Base-by-base conservation (phyloP, 768 basidiomycete species). In the Calocybe gangraenosa region DNA sequence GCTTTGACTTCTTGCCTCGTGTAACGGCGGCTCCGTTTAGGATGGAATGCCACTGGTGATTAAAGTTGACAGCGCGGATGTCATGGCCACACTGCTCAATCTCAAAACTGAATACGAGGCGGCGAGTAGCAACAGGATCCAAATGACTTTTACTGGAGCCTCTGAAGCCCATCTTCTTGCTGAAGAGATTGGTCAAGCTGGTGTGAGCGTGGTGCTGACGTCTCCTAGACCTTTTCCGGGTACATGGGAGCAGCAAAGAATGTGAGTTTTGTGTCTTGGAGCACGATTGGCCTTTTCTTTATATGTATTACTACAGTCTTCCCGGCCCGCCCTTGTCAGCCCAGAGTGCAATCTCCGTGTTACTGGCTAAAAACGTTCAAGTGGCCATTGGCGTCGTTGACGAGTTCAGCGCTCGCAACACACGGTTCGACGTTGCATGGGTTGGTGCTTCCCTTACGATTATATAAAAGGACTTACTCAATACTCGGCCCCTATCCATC, bases 201-300 rank as follows among this genome's bases (percentile, higher is more conserved):
- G 71, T 7, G 75, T 92, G 2, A 82, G 83, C 32, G 84, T 92
- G n/a, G 75, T 93, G 20, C 65, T 92, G 19, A 69, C 75, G 0
- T 76, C 77, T 4, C 61, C 79, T 0, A 66, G 87, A 33, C 78
- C 84, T 0, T 85, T 73, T 65, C 87, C 88, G 0, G 51, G 45
- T 2, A 63, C 62, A 2, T 92, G 89, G 89, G 80, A 87, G 42
- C 58, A 69, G 34, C 69, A 76, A 37, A 67, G 87, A 45, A 75
- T 84, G 83, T 83, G 54, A 53, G 81, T 53, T 6, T 6, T 13
- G 18, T 34, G 11, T 32, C 3, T 17, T n/a, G 13, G 5, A 6
- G 5, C 5, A 35, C 17, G 13, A 35, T 5, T 5, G n/a, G 34
- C 11, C 11, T 28, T 6, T 11, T 11, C 25, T 5, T n/a, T n/a